Percentiles rank a stretch among this genome's conserved stretches.
Conservation (phyloP, 2,329 filamentous ascomycete genomes). For the Neoascochyta sp. region DNA sequence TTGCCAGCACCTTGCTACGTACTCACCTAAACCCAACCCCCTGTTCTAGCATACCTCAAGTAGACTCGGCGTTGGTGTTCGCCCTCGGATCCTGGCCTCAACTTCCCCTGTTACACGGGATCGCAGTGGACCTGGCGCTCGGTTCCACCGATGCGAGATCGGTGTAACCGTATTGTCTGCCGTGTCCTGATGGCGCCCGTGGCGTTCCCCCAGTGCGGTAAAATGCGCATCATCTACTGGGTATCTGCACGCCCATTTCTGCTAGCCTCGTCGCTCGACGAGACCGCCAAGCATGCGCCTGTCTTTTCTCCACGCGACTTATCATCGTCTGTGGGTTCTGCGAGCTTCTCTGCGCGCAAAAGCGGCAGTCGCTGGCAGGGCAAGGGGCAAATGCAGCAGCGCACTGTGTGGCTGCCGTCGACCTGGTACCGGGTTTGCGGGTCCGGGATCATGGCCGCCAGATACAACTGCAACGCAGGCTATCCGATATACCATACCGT, state of each 20-base stretch:
- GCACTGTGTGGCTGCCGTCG: conserved; percentile 5
- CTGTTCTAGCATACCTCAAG: no score
- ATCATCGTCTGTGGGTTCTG: conserved; percentile 17
- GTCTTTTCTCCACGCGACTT: conserved; percentile 29
- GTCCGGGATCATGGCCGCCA: conserved; percentile 16
- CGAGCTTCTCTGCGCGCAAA: conserved; percentile 5
- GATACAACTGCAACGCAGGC: conserved; percentile 19
- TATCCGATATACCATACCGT: conserved; percentile 10
- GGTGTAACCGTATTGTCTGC: conserved; percentile 27
- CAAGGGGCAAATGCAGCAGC: conserved; percentile 5
- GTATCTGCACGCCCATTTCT: conserved; percentile 15
- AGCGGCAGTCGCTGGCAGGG: conserved; percentile 15
- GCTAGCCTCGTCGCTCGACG: conserved; percentile 15
- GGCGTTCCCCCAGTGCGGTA: conserved; percentile 28
- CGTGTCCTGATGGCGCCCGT: conserved; percentile 28
- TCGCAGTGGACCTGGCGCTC: conserved; percentile 33
- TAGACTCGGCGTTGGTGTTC: conserved; percentile 5
- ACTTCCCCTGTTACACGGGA: conserved; percentile 29
- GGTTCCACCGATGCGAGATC: conserved; percentile 40
- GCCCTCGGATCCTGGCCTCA: conserved; percentile 14
- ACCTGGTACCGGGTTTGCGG: conserved; percentile 12
- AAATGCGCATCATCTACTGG: conserved; percentile 31
- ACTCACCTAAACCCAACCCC: no score
- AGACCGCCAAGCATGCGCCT: conserved; percentile 19
- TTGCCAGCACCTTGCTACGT: no score